These are phyloP conservation scores for Boletus sp. DNA, from an alignment of 768 basidiomycete genomes.

Conservation along the genomic window DNA sequence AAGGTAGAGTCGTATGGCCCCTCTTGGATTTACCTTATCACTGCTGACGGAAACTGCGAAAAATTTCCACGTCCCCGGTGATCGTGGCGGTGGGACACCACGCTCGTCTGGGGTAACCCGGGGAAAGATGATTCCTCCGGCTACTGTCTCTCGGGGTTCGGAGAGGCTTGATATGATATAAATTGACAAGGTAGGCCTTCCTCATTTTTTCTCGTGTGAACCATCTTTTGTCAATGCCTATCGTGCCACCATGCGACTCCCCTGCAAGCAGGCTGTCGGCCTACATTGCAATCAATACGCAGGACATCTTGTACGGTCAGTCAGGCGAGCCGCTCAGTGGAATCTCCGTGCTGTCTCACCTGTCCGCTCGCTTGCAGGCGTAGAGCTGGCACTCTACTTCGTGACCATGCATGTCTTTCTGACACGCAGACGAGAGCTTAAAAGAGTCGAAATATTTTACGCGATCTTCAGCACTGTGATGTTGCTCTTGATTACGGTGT, in stretches of 20 bases:
- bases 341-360: background rate
- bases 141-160: no score
- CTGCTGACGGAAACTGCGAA: no score
- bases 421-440: background rate
- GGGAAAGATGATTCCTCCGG: no score
- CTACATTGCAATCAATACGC: background rate
- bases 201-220: background rate
- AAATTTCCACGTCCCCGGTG: no score
- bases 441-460: slow-evolving; percentile 11
- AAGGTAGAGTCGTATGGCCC: no score
- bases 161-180: background rate
- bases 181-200: background rate
- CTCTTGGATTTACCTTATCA: no score
- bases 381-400: slow-evolving; percentile 18
- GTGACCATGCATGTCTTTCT: slow-evolving; percentile 11
- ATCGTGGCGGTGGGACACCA: no score
- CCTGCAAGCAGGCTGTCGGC: no score
- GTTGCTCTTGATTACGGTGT: slow-evolving; percentile 30
- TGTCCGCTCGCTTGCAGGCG: slow-evolving; percentile 3
- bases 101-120: no score
- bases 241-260: no score
- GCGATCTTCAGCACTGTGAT: slow-evolving; percentile 19
- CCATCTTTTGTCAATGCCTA: background rate
- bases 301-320: slow-evolving; percentile 4
- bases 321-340: background rate